These are phyloP conservation scores for Dryadomyces quercus-mongolicae DNA, from an alignment of 2,329 filamentous ascomycete genomes.

Conservation along the genomic window DNA sequence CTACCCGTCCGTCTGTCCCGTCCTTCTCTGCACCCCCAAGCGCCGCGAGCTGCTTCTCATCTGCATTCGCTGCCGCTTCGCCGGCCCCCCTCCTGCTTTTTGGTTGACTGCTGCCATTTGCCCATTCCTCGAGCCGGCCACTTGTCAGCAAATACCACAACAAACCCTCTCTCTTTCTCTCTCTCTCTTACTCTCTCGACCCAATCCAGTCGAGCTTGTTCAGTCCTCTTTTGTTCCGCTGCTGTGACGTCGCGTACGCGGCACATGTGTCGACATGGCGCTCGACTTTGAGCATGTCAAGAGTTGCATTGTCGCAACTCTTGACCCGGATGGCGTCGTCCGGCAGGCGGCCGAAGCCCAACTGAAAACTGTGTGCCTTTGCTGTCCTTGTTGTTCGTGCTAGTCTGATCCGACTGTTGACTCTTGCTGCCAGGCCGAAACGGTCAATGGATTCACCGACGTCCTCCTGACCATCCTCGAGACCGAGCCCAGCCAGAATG, in stretches of 20 bases:
- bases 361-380: constrained; percentile 60
- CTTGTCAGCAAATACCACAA: neutral
- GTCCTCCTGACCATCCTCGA: constrained; percentile 84
- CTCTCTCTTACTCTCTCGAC: neutral
- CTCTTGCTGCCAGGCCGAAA: constrained; percentile 57
- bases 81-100: too few species aligned
- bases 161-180: neutral
- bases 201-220: neutral
- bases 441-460: constrained; percentile 79
- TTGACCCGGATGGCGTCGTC: constrained; percentile 22
- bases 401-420: neutral
- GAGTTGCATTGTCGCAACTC: constrained; percentile 12
- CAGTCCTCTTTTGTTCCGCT: too few species aligned
- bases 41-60: too few species aligned
- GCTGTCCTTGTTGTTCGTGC: neutral
- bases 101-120: too few species aligned
- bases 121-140: too few species aligned
- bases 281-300: constrained; percentile 11
- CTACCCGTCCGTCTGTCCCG: too few species aligned
- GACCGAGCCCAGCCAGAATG: constrained; percentile 70
- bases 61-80: too few species aligned
- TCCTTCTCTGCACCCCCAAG: too few species aligned
- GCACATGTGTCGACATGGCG: constrained; percentile 34
- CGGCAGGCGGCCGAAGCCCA: constrained; percentile 68
- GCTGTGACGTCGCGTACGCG: constrained; percentile 18